phyloP scores from a whole-genome alignment of 2,329 filamentous ascomycete species.

The Zalaria obscura region DNA sequence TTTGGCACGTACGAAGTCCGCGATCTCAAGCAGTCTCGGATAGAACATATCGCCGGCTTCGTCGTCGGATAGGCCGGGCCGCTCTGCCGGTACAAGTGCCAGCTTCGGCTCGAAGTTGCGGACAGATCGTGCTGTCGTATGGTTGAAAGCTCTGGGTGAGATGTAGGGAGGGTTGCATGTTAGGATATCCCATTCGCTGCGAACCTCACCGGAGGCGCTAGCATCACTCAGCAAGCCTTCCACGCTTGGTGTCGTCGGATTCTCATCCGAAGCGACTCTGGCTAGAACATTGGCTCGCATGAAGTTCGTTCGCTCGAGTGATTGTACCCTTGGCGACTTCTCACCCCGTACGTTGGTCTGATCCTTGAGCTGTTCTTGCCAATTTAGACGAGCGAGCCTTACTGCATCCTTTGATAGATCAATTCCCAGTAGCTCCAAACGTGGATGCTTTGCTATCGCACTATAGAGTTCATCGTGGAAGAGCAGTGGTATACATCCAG shows the following conservation, averaged over 20 bases:
- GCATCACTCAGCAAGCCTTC: neutral
- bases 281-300: slow-evolving; percentile 19
- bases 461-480: slow-evolving; percentile 47
- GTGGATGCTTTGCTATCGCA: slow-evolving; percentile 8
- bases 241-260: neutral
- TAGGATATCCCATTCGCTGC: slow-evolving; percentile 41
- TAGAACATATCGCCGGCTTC: slow-evolving; percentile 49
- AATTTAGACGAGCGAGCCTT: slow-evolving; percentile 49
- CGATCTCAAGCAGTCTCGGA: slow-evolving; percentile 44
- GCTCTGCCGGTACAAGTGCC: slow-evolving; percentile 53
- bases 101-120: slow-evolving; percentile 66
- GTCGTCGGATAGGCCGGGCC: slow-evolving; percentile 7
- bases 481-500: slow-evolving; percentile 75
- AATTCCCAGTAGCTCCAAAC: slow-evolving; percentile 47
- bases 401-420: slow-evolving; percentile 60
- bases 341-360: neutral
- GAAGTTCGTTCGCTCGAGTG: slow-evolving; percentile 15
- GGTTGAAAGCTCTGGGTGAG: slow-evolving; percentile 47
- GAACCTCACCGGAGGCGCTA: neutral
- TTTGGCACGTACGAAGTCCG: slow-evolving; percentile 33
- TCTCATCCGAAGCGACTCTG: neutral
- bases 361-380: neutral
- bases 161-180: slow-evolving; percentile 90
- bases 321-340: neutral
- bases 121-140: slow-evolving; percentile 57